A percentile compares a stretch with the other conserved stretches of the same genome.
These are phyloP conservation scores for Pseudogymnoascus sp. DNA, from an alignment of 2,329 filamentous ascomycete genomes.

Conservation along the genomic window DNA sequence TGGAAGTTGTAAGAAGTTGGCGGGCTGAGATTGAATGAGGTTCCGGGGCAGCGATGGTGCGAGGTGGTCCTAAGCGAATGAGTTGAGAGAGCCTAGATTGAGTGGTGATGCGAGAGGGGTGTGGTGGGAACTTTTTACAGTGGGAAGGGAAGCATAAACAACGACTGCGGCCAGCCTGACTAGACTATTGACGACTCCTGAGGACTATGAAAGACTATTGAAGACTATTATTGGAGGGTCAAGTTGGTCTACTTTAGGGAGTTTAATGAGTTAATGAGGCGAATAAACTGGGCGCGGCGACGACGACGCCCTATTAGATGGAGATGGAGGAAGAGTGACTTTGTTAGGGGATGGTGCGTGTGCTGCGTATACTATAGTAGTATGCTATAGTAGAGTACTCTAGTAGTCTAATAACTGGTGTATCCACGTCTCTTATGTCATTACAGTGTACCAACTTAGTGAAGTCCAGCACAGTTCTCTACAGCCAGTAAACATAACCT, in stretches of 20 bases:
- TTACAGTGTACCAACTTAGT: not conserved
- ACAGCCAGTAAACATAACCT: not conserved
- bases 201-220: not conserved
- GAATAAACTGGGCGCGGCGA: not conserved
- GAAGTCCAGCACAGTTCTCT: not conserved
- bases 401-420: not conserved
- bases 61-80: conserved; percentile 8
- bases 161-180: not conserved
- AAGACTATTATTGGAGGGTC: not conserved
- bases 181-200: not conserved
- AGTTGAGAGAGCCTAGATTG: not conserved
- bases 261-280: not conserved
- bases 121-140: not conserved
- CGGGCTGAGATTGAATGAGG: conserved; percentile 9
- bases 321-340: not conserved
- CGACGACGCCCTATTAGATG: not conserved
- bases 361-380: not conserved
- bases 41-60: conserved; percentile 3
- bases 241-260: not conserved
- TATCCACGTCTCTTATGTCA: not conserved
- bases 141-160: not conserved
- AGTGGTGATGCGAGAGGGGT: not conserved
- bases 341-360: not conserved
- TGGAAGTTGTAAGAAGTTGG: conserved; percentile 5
- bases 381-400: not conserved